A percentile compares a stretch with the other conserved stretches of the same genome.
These are phyloP conservation scores for sorghum (Sorghum bicolor) DNA, from an alignment of 176 grass and related monocot genomes.

Conservation along the genomic window DNA sequence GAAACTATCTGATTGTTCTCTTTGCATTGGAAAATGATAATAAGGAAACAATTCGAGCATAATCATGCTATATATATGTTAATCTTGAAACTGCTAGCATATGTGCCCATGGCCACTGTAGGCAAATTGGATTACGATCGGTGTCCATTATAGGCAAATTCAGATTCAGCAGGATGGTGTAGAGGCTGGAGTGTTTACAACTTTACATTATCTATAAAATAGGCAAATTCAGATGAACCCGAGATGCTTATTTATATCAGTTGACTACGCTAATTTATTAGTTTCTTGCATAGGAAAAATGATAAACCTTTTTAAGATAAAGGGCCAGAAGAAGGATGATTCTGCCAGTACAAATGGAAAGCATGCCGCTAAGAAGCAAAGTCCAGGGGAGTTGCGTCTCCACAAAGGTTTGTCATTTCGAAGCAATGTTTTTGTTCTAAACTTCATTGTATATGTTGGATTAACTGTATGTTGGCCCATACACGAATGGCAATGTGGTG, in stretches of 20 bases:
- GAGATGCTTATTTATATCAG: neutral
- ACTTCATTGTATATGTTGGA: neutral
- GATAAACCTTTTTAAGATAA: constrained; percentile 72
- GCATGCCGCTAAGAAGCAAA: constrained; percentile 57
- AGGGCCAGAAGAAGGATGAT: constrained; percentile 49
- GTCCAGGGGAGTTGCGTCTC: constrained; percentile 58
- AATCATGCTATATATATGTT: neutral
- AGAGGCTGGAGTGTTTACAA: no score
- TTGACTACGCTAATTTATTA: neutral
- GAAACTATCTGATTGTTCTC: neutral
- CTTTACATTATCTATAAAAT: no score
- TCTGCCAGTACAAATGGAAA: constrained; percentile 48
- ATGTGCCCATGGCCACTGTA: neutral
- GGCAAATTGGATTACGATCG: neutral
- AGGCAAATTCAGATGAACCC: neutral
- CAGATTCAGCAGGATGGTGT: no score
- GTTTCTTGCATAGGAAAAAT: constrained; percentile 31
- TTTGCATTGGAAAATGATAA: neutral
- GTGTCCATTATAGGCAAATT: neutral
- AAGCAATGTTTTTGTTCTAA: neutral
- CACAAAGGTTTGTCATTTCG: constrained; percentile 50
- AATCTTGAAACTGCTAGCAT: neutral
- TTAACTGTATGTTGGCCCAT: neutral
- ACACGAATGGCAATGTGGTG: neutral
- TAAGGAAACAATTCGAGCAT: neutral